These are phyloP conservation scores for Scorias spongiosa DNA, from an alignment of 2,329 filamentous ascomycete species.

Conservation along the genomic window DNA sequence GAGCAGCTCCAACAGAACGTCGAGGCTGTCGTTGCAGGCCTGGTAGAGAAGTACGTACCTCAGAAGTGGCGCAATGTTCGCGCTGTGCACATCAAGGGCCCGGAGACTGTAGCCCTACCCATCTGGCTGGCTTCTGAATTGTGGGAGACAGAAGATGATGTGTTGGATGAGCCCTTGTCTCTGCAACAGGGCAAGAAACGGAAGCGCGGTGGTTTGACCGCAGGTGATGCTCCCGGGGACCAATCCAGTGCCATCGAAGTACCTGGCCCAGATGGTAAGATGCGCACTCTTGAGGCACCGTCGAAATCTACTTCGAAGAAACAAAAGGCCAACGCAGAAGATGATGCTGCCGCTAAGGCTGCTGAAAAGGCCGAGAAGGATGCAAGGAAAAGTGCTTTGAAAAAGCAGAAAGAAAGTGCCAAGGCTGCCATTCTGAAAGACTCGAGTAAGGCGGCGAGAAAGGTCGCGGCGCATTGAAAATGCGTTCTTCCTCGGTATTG, in stretches of 20 bases:
- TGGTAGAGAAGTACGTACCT: constrained; percentile 68
- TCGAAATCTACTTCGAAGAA: constrained; percentile 7
- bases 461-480: background rate
- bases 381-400: constrained; percentile 9
- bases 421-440: constrained; percentile 1
- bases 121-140: constrained; percentile 88
- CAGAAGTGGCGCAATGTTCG: constrained; percentile 80
- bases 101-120: constrained; percentile 76
- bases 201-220: constrained; percentile 17
- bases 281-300: constrained; percentile 16
- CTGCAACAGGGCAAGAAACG: constrained; percentile 17
- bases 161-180: constrained; percentile 40
- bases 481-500: no score
- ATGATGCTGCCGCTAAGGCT: constrained; percentile 9
- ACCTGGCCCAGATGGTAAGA: constrained; percentile 19
- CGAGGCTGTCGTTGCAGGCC: constrained; percentile 48
- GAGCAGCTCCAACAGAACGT: constrained; percentile 71
- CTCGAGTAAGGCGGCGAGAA: background rate
- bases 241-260: constrained; percentile 14
- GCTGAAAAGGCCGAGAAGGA: constrained; percentile 12
- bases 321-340: constrained; percentile 4
- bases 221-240: constrained; percentile 3
- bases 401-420: constrained; percentile 14
- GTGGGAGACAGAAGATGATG: constrained; percentile 65
- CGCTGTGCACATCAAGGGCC: constrained; percentile 78